These are phyloP conservation scores for Harrya chromipes DNA, from an alignment of 768 basidiomycete species.

Conservation along the genomic window DNA sequence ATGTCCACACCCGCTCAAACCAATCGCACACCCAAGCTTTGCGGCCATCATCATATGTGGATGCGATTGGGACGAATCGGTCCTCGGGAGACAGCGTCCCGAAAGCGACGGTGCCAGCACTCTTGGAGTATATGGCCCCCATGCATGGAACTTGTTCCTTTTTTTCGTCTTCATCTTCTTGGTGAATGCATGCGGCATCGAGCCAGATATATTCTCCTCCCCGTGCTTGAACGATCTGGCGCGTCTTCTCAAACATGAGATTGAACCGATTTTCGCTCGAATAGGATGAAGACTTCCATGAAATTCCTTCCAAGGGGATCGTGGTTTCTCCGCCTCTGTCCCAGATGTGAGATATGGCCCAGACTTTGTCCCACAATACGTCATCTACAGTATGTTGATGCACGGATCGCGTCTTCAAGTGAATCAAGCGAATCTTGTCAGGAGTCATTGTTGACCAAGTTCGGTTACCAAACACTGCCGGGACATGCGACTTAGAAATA, in stretches of 20 bases:
- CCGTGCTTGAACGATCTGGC: neutral
- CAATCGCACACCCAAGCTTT: conserved; percentile 13
- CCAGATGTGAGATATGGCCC: conserved; percentile 7
- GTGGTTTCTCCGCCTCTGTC: neutral
- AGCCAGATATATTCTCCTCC: conserved; percentile 11
- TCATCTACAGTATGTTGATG: too few species aligned
- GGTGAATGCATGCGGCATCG: conserved; percentile 9
- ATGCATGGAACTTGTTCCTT: neutral
- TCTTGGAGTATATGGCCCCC: conserved; percentile 3
- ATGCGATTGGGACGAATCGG: neutral
- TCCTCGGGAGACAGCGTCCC: neutral
- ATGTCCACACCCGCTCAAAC: conserved; percentile 17
- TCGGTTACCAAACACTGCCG: too few species aligned
- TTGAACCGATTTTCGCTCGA: neutral
- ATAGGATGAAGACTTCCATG: conserved; percentile 4
- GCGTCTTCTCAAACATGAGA: neutral
- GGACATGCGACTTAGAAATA: too few species aligned
- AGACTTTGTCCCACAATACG: too few species aligned
- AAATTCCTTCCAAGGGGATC: conserved; percentile 2
- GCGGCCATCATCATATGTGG: conserved; percentile 1
- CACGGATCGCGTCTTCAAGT: too few species aligned
- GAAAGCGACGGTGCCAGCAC: conserved; percentile 10
- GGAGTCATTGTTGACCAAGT: too few species aligned
- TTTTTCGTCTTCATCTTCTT: neutral
- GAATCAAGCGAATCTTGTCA: too few species aligned